Evolutionary conservation across 2,329 filamentous ascomycete genomes (phyloP), one percentile per base, ranked within the genome.

Genomic region (Colletotrichum limetticola): DNA sequence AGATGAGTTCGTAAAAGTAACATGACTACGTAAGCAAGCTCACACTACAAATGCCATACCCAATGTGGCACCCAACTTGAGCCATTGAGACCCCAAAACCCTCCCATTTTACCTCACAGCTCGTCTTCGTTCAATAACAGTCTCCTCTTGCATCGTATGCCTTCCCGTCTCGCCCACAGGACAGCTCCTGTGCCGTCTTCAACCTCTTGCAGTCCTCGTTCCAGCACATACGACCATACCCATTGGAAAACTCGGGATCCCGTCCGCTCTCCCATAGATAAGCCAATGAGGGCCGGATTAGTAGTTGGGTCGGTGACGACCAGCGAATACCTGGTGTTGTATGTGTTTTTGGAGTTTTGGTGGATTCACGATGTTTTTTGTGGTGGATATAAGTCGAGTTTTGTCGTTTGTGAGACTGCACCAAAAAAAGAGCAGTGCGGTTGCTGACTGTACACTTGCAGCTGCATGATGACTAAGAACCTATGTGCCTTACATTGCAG

Each of bases 41-140:
- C 37, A 42, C 37, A 2, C 6, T 19, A 3, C 37, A 8, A 0
- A 8, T 42, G 0, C 1, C 37, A 3, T 19, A 19, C 37, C 14
- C 37, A 42, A 8, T 7, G 0, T 19, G 0, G 42, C 11, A 22
- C 1, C 42, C 42, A 49, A 0, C 1, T 49, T n/a, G 19, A 22
- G 0, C 8, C 16, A 49, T 49, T 49, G 19, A 49, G 4, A n/a
- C 3, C 19, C 8, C 2, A 22, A 0, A 8, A 22, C 1, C 19
- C 42, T 49, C n/a, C 8, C 1, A 11, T 2, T 3, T 8, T 1
- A 22, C 3, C 19, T 49, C 4, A 9, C 4, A 49, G 8, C 42
- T 0, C 42, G 0, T 49, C 1, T 1, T 11, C 8, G 1, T 42
- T 19, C 37, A 4, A 19, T 4, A 22, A 0, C 0, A 49, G 0